Percentiles rank a stretch among this genome's conserved stretches.
Evolutionary conservation across 805 yeast species (phyloP).

Genomic region (Candida sphagnicola): DNA sequence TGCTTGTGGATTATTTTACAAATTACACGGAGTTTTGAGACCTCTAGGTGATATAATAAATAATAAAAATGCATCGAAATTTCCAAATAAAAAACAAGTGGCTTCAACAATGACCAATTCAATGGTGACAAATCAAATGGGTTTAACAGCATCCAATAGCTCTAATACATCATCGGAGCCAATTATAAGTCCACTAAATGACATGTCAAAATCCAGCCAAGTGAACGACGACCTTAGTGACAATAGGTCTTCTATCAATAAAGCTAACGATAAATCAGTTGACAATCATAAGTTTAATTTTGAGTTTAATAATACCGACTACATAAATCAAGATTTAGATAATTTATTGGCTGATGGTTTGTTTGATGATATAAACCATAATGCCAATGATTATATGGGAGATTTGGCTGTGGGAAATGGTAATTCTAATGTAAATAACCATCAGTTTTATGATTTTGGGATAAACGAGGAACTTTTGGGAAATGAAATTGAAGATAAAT

Average conservation of each 20-base stretch:
- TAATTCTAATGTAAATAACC: neutral
- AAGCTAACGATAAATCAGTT: neutral
- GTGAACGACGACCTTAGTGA: neutral
- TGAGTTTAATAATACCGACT: slow-evolving; percentile 1
- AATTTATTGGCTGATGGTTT: neutral
- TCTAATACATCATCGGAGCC: neutral
- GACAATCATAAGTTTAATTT: slow-evolving; percentile 2
- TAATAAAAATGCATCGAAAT: neutral
- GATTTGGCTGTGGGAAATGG: neutral
- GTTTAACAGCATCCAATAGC: neutral
- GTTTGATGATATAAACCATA: neutral
- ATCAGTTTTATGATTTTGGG: slow-evolving; percentile 13
- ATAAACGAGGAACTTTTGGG: slow-evolving; percentile 31
- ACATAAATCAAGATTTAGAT: neutral
- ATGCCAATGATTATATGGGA: neutral
- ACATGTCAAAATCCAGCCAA: neutral
- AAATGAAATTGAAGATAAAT: slow-evolving; percentile 17
- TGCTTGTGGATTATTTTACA: slow-evolving; percentile 44
- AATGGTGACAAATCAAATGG: neutral
- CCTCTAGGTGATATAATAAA: slow-evolving; percentile 26
- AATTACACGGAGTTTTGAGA: slow-evolving; percentile 42
- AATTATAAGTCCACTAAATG: neutral
- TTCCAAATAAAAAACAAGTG: neutral
- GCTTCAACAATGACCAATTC: neutral
- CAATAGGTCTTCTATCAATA: neutral